Conservation (phyloP, 352 stramenopile genomes). For the Globisporangium perplexum region DNA sequence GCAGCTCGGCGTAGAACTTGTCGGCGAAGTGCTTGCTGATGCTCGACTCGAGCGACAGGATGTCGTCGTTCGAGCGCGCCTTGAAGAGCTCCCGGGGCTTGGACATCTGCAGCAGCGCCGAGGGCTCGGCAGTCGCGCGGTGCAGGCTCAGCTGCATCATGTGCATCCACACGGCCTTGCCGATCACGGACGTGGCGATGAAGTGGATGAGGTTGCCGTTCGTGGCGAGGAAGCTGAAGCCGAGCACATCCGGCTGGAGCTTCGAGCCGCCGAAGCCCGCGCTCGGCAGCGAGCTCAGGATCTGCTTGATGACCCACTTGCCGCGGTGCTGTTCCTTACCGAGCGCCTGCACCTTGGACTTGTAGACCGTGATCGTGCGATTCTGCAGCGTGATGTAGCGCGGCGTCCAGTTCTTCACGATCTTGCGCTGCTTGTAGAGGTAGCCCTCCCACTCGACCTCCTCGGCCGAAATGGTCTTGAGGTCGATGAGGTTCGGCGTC, state of each 20-base stretch:
- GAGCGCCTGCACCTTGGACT: conserved; percentile 82
- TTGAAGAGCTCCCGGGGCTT: conserved; percentile 26
- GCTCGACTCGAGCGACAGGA: conserved; percentile 46
- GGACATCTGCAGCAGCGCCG: conserved; percentile 31
- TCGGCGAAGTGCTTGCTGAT: conserved; percentile 65
- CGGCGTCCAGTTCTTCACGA: conserved; percentile 87
- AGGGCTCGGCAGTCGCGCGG: conserved; percentile 33
- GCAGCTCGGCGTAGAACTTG: conserved; percentile 64
- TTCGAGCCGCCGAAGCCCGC: conserved; percentile 77
- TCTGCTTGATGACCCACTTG: conserved; percentile 78
- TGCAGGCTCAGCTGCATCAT: conserved; percentile 71
- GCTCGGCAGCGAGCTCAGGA: conserved; percentile 70
- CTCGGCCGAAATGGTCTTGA: conserved; percentile 83
- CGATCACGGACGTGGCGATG: conserved; percentile 63
- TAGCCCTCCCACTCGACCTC: conserved; percentile 88
- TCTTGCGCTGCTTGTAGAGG: conserved; percentile 87
- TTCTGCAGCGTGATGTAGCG: conserved; percentile 86
- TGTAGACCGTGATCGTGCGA: conserved; percentile 77
- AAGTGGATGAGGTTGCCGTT: conserved; percentile 85
- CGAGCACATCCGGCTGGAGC: conserved; percentile 65
- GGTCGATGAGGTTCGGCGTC: conserved; percentile 80
- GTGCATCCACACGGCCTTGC: conserved; percentile 82
- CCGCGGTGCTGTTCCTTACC: conserved; percentile 74
- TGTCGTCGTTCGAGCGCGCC: conserved; percentile 38
- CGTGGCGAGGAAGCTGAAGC: conserved; percentile 80